Evolutionary conservation across 164 flowering plant species (phyloP).

Genomic region (Santalum album): DNA sequence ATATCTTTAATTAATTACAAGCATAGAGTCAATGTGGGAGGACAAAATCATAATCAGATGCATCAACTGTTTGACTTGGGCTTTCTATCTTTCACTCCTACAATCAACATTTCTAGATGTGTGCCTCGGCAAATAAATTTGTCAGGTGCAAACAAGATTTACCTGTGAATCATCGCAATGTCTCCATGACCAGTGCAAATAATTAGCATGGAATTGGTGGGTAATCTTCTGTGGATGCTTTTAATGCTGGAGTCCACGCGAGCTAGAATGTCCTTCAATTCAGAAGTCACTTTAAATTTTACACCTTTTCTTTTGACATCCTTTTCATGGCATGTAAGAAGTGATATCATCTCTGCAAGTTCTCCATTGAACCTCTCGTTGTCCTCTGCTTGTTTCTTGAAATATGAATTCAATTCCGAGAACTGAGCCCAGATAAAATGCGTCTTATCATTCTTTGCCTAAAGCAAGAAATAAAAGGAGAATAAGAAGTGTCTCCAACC

Average conservation of each 20-base stretch:
- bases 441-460: slow-evolving; percentile 69
- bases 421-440: slow-evolving; percentile 90
- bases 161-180: slow-evolving; percentile 76
- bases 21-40: too few relatives aligned
- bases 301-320: slow-evolving; percentile 22
- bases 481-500: background rate
- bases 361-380: slow-evolving; percentile 43
- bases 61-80: background rate
- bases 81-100: background rate
- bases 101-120: too few relatives aligned
- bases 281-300: slow-evolving; percentile 27
- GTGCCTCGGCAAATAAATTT: background rate
- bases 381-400: slow-evolving; percentile 61
- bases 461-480: slow-evolving; percentile 4
- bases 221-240: slow-evolving; percentile 43
- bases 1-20: too few relatives aligned
- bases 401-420: slow-evolving; percentile 72
- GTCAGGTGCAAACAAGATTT: slow-evolving; percentile 1
- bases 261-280: slow-evolving; percentile 55
- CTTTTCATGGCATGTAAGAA: slow-evolving; percentile 64
- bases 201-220: slow-evolving; percentile 75
- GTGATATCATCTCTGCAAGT: slow-evolving; percentile 78
- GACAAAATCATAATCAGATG: background rate
- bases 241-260: slow-evolving; percentile 50
- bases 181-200: slow-evolving; percentile 96